Evolutionary conservation across 352 stramenopile species (phyloP), one percentile per base, ranked within the genome.

Genomic region (Vaucheria bursata): DNA sequence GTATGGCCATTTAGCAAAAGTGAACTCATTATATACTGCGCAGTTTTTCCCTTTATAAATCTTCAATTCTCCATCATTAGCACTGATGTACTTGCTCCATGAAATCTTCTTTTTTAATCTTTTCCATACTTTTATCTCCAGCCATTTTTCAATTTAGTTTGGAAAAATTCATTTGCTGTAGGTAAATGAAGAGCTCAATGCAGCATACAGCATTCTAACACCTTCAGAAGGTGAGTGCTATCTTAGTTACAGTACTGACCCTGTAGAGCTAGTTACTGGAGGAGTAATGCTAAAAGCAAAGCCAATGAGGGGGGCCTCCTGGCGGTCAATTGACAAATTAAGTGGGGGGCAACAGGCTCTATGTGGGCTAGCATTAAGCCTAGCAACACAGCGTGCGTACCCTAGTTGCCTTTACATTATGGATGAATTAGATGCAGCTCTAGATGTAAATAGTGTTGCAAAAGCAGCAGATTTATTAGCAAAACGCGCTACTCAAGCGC

Each of bases 161-260:
- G n/a, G n/a, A n/a, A n/a, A n/a, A n/a, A n/a, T n/a, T n/a, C n/a
- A n/a, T n/a, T n/a, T n/a, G 29, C 29, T 8, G 18, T 29, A 69
- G 59, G 59, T 69, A 4, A 69, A 69, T 29, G 33, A 69, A 8
- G 59, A 69, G 59, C 34, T 69, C 6, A 69, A 38, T 38, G 59
- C 6, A 18, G 59, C 59, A 8, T 18, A 18, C 18, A 18, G 4
- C 5, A 8, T 18, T 4, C 59, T 69, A 8, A 69, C 18, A 4
- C 18, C 59, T 8, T 18, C 4, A 18, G 29, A 18, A 6, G 4
- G 59, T 8, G 59, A 69, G 59, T 18, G 59, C 18, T 69, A 69
- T 29, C 5, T 69, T 29, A 69, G 59, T 29, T 69, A 69, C 59
- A 69, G 59, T 29, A 8, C 59, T 18, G 59, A 69, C 29, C 5